Base-by-base conservation (phyloP, 2,329 filamentous ascomycete genomes). In the Fusarium anguioides region DNA sequence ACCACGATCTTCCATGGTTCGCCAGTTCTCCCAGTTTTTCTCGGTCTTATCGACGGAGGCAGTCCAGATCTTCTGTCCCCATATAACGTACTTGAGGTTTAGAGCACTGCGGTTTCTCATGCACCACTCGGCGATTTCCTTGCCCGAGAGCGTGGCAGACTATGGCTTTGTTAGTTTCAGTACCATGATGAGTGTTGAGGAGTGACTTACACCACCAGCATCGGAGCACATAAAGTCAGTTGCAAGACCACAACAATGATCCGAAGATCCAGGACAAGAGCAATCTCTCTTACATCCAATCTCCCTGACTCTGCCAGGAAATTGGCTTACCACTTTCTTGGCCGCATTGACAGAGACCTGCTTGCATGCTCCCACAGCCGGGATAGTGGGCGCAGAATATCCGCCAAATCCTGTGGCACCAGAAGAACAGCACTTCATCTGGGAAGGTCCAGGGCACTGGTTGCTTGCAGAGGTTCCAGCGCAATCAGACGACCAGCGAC, bases 21-120 rank as follows among this genome's bases (percentile, higher is more conserved):
- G 75, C 82, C 82, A 84, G 31, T 68, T 72, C 20, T 71, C 70
- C 81, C 81, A 84, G 18, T 74, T 58, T 64, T 73, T 77, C 35
- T 78, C 76, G 21, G 56, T 62, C 39, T 69, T 60, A 37, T 82
- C 80, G 36, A 69, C 63, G 24, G 72, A 73, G 6, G 77, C 71
- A 47, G 74, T 78, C 82, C 81, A 84, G 68, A 84, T 84, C 60
- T 75, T 78, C 73, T 84, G 82, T 18, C 81, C 82, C 81, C 81
- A 84, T 65, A 83, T 84, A 45, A 84, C 77, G 60, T 84, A 84
- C 71, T 81, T 83, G 67, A 84, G 70, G 56, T 80, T 78, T 9
- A 83, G 75, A 7, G 72, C 33, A 24, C 41, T 67, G 15, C 77
- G 75, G 62, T 84, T 81, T 29, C 78, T 77, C 82, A 83, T 83